Conservation (phyloP, 2,329 filamentous ascomycete species). For the Cadophora sp. region DNA sequence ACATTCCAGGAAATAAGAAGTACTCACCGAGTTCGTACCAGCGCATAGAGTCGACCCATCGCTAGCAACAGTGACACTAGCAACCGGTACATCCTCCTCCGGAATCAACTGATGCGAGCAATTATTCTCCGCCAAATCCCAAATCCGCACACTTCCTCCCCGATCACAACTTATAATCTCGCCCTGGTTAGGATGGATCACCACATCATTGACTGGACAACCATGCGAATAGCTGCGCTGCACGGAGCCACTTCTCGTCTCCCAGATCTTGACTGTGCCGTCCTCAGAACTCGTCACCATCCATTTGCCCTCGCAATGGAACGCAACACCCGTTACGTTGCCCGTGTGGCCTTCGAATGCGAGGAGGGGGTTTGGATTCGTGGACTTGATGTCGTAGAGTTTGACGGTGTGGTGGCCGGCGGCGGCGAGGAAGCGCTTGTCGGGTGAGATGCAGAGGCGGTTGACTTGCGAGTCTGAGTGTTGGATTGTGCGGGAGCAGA, state of each 20-base stretch:
- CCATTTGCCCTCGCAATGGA: constrained; percentile 99
- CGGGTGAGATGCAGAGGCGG: constrained; percentile 95
- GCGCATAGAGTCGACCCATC: constrained; percentile 93
- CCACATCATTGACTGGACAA: constrained; percentile 91
- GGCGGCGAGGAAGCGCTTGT: constrained; percentile 89
- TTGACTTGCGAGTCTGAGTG: constrained; percentile 99
- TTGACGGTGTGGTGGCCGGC: constrained; percentile 86
- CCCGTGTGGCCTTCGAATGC: constrained; percentile 95
- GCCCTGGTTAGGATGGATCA: constrained; percentile 99
- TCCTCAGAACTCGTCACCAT: constrained; percentile 99
- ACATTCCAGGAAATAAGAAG: background rate
- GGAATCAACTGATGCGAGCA: constrained; percentile 96
- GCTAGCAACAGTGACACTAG: constrained; percentile 93
- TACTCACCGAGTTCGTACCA: constrained; percentile 82
- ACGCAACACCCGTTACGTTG: constrained; percentile 95
- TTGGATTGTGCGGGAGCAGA: constrained; percentile 97
- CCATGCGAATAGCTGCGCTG: constrained; percentile 94
- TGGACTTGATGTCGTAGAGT: constrained; percentile 97
- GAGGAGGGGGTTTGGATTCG: constrained; percentile 92
- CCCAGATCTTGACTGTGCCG: constrained; percentile 57
- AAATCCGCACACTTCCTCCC: constrained; percentile 89
- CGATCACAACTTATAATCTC: constrained; percentile 97
- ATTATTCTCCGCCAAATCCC: constrained; percentile 96
- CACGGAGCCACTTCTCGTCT: constrained; percentile 53
- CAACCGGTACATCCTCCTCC: constrained; percentile 91